These are phyloP conservation scores for Casuarina glauca DNA, from an alignment of 306 rosid genomes.

Conservation along the genomic window DNA sequence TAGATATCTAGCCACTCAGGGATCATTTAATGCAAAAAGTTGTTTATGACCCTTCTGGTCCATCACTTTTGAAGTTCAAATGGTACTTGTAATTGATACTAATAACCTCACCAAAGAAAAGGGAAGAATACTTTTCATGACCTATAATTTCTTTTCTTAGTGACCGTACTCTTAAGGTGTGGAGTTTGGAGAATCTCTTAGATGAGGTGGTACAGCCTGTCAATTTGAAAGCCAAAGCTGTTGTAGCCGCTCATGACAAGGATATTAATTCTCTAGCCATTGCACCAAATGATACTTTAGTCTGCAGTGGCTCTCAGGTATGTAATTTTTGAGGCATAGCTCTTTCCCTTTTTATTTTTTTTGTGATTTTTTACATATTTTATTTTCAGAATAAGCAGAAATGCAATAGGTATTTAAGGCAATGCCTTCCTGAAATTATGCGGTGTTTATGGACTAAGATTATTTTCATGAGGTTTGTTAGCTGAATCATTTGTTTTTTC, in stretches of 20 bases:
- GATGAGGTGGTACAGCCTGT: constrained; percentile 44
- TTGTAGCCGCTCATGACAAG: constrained; percentile 93
- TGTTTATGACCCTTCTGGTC: not conserved
- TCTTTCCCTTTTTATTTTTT: constrained; percentile 6
- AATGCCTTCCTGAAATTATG: constrained; percentile 7
- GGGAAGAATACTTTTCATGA: constrained; percentile 9
- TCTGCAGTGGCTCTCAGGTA: constrained; percentile 98
- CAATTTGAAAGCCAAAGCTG: constrained; percentile 83
- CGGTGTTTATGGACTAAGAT: not conserved
- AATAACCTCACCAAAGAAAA: not conserved
- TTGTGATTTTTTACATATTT: not conserved
- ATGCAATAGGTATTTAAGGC: not conserved
- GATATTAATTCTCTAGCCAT: constrained; percentile 93
- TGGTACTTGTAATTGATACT: not conserved
- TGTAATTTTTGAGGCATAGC: constrained; percentile 28
- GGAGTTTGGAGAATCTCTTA: constrained; percentile 71
- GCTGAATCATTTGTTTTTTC: constrained; percentile 8
- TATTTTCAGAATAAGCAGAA: constrained; percentile 10
- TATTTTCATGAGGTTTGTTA: constrained; percentile 4
- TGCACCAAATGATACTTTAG: constrained; percentile 93
- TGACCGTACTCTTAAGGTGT: constrained; percentile 89
- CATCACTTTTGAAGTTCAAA: not conserved
- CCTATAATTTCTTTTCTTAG: constrained; percentile 38
- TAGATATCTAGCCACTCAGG: not conserved
- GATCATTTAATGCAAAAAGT: not conserved